Conservation (phyloP, 2,329 filamentous ascomycete species). For the Aspergillus flavus region DNA sequence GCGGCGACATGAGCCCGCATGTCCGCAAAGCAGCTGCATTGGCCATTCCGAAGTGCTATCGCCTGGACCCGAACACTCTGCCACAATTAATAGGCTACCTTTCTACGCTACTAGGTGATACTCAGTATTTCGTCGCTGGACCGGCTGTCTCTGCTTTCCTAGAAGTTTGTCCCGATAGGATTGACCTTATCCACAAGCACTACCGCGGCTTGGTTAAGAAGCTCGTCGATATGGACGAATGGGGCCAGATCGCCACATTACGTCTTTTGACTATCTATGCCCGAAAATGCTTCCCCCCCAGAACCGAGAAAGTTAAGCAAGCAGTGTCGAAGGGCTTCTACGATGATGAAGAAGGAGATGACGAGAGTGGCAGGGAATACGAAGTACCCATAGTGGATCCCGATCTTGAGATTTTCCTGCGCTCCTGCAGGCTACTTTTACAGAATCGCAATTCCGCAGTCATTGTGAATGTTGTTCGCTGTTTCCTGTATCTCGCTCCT, state of each 20-base stretch:
- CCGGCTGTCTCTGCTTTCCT: slow-evolving; percentile 87
- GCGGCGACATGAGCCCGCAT: slow-evolving; percentile 89
- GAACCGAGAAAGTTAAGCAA: slow-evolving; percentile 61
- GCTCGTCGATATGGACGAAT: slow-evolving; percentile 98
- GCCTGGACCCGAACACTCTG: slow-evolving; percentile 80
- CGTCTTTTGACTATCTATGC: slow-evolving; percentile 82
- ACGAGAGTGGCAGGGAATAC: slow-evolving; percentile 50
- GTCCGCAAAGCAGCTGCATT: slow-evolving; percentile 91
- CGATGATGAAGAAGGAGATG: slow-evolving; percentile 61
- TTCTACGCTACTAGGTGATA: slow-evolving; percentile 76
- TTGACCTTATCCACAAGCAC: slow-evolving; percentile 88
- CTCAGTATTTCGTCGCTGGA: slow-evolving; percentile 94
- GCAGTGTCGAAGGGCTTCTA: slow-evolving; percentile 75
- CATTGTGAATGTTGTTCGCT: slow-evolving; percentile 81
- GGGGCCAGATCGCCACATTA: slow-evolving; percentile 86
- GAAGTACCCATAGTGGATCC: slow-evolving; percentile 69
- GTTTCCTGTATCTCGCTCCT: slow-evolving; percentile 83
- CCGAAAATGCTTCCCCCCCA: slow-evolving; percentile 80
- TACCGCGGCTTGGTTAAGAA: slow-evolving; percentile 85
- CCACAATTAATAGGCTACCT: slow-evolving; percentile 86
- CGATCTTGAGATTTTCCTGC: slow-evolving; percentile 80
- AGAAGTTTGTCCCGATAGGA: slow-evolving; percentile 82
- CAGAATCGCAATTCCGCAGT: slow-evolving; percentile 93
- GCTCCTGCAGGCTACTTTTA: slow-evolving; percentile 77
- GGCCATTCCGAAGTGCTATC: slow-evolving; percentile 94